phyloP scores from a whole-genome alignment of 108 stramenopile species.

The Chaetoceros tenuissimus region DNA sequence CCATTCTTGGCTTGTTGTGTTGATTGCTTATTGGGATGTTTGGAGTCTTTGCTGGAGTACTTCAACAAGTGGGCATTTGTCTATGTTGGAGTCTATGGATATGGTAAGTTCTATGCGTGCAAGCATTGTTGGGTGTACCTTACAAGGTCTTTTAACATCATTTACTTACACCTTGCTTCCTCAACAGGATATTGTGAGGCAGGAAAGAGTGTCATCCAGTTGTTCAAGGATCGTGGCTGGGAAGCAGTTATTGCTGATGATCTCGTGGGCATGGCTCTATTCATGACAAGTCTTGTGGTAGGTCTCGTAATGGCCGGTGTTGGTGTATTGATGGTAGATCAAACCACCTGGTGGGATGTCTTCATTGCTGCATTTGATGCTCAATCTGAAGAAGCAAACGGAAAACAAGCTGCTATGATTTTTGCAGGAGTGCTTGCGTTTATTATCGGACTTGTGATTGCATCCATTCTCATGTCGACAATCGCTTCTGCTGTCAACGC shows the following conservation, averaged over 20 bases:
- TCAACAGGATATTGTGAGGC: conserved; percentile 69
- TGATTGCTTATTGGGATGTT: conserved; percentile 52
- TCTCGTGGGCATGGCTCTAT: conserved; percentile 59
- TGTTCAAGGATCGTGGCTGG: conserved; percentile 88
- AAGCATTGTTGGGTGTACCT: conserved; percentile 52
- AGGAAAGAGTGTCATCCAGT: conserved; percentile 65
- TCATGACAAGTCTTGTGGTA: conserved; percentile 40
- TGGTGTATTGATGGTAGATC: conserved; percentile 27
- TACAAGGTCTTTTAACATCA: conserved; percentile 69
- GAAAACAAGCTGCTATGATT: conserved; percentile 19
- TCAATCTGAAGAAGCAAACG: conserved; percentile 34
- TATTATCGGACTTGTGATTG: conserved; percentile 57
- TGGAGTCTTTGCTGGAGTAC: conserved; percentile 52
- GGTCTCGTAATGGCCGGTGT: conserved; percentile 57
- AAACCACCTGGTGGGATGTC: conserved; percentile 13
- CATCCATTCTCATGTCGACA: conserved; percentile 55
- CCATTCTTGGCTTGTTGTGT: conserved; percentile 45
- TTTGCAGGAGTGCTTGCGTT: conserved; percentile 56
- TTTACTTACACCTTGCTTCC: too few species aligned
- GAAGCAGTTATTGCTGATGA: conserved; percentile 89
- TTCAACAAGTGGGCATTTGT: conserved; percentile 88
- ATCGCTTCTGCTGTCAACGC: conserved; percentile 80
- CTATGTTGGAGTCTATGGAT: conserved; percentile 78
- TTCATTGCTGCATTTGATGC: not conserved
- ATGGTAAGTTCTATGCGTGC: conserved; percentile 19